phyloP scores from a whole-genome alignment of 2,329 filamentous ascomycete genomes.

The Alternaria arbusti region DNA sequence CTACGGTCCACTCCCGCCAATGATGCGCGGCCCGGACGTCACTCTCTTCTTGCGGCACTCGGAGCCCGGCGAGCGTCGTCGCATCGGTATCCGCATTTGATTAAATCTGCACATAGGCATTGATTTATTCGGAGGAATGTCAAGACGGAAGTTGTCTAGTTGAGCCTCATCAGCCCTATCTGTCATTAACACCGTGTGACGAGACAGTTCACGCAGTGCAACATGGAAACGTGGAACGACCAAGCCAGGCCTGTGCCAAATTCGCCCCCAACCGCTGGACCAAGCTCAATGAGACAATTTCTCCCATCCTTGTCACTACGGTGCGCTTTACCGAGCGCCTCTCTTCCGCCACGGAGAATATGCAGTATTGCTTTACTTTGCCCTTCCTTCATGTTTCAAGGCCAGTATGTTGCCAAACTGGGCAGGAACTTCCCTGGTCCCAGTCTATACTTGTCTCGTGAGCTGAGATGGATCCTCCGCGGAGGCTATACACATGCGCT shows the following conservation, averaged over 20 bases:
- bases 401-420: neutral
- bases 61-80: constrained; percentile 5
- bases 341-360: neutral
- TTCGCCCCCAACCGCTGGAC: neutral
- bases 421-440: neutral
- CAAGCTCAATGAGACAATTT: neutral
- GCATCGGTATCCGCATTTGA: neutral
- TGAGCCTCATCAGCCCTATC: neutral
- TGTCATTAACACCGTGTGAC: neutral
- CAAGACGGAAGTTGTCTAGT: neutral
- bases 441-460: neutral
- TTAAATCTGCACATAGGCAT: neutral
- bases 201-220: neutral
- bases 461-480: neutral
- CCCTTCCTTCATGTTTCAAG: constrained; percentile 2
- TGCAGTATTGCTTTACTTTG: constrained; percentile 1
- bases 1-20: constrained; percentile 5
- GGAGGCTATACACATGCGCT: neutral
- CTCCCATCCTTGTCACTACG: neutral
- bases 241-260: neutral
- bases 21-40: constrained; percentile 9
- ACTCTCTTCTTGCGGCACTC: neutral
- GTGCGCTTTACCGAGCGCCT: neutral
- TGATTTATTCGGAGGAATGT: neutral
- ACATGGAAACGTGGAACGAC: neutral